Percentiles rank a stretch among this genome's conserved stretches.
Conservation (phyloP, 305 asterid species). For the Coffea humblotiana region DNA sequence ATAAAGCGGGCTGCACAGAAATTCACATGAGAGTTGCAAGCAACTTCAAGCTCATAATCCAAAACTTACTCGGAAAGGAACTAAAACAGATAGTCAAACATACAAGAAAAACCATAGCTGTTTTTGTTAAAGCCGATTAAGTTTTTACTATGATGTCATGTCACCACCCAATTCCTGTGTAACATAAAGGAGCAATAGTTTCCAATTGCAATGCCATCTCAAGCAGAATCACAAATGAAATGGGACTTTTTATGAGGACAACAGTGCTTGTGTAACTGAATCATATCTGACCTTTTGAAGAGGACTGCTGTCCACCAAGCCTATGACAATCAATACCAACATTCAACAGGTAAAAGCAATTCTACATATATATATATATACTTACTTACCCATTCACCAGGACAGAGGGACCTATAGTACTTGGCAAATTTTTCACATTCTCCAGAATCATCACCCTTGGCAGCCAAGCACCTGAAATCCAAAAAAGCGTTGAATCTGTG, state of each 20-base stretch:
- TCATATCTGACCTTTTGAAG: background rate
- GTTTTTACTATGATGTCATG: background rate
- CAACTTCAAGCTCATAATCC: background rate
- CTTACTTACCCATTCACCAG: slow-evolving; percentile 88
- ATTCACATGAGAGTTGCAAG: background rate
- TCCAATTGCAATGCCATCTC: background rate
- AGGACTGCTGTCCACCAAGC: background rate
- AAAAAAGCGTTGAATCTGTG: background rate
- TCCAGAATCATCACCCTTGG: slow-evolving; percentile 69
- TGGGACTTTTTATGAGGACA: background rate
- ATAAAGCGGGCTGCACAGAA: background rate
- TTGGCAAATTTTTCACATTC: slow-evolving; percentile 68
- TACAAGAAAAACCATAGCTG: background rate
- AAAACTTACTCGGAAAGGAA: background rate
- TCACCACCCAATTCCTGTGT: background rate
- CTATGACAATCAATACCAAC: background rate
- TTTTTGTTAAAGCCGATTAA: background rate
- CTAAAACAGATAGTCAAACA: background rate
- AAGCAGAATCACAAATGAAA: background rate
- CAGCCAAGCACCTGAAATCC: slow-evolving; percentile 61
- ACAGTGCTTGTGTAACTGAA: background rate
- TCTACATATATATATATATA: background rate
- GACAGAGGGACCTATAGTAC: slow-evolving; percentile 87
- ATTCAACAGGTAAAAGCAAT: background rate
- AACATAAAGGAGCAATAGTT: background rate